Evolutionary conservation across 2,329 filamentous ascomycete genomes (phyloP).

Genomic region (Fusarium denticulatum): DNA sequence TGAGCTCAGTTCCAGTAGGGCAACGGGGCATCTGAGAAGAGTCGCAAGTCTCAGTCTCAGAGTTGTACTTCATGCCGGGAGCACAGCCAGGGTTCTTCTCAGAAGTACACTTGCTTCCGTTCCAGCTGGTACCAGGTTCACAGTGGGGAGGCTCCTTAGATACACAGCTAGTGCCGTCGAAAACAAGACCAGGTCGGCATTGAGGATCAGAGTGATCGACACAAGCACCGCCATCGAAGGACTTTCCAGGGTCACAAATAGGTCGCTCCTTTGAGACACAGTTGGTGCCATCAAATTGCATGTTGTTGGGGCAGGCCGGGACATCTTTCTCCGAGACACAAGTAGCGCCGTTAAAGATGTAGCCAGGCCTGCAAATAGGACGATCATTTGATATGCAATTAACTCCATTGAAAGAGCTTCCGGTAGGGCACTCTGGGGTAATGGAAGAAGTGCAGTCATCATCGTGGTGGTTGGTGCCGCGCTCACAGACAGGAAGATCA

Average conservation of each 20-base stretch:
- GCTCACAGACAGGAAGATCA: conserved; percentile 1
- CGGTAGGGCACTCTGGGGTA: background rate
- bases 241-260: background rate
- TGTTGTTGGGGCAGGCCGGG: background rate
- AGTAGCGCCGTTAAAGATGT: background rate
- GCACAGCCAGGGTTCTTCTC: background rate
- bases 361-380: background rate
- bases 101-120: conserved; percentile 7
- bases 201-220: background rate
- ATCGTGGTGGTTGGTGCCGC: background rate
- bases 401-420: background rate
- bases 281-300: conserved; percentile 7
- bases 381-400: background rate
- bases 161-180: conserved; percentile 12
- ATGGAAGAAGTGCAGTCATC: conserved; percentile 2
- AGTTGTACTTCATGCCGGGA: background rate
- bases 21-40: too few relatives aligned
- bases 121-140: background rate
- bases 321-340: conserved; percentile 4
- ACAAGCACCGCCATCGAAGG: background rate
- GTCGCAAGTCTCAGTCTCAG: conserved; percentile 7
- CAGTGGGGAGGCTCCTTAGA: background rate
- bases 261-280: conserved; percentile 6
- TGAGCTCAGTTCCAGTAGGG: background rate
- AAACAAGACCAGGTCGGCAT: background rate